phyloP scores from a whole-genome alignment of 2,329 filamentous ascomycete genomes.

The Colletotrichum coccodes region DNA sequence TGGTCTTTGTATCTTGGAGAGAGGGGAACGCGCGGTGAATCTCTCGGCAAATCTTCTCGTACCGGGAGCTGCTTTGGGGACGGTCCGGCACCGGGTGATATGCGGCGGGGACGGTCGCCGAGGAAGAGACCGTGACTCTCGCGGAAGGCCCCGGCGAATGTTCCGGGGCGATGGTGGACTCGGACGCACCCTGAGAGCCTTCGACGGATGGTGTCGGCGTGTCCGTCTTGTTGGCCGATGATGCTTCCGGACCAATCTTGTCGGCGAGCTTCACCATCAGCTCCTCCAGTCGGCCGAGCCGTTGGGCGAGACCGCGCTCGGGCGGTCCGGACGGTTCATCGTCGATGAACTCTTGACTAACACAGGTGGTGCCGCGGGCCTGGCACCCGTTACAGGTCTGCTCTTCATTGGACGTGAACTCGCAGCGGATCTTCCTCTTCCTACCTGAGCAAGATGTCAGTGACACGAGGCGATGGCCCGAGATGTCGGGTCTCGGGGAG shows the following conservation, averaged over 20 bases:
- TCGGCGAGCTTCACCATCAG: conserved; percentile 56
- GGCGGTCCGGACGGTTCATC: conserved; percentile 36
- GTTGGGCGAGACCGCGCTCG: conserved; percentile 52
- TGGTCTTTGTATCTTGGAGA: not conserved
- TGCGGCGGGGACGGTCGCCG: not conserved
- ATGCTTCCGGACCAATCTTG: conserved; percentile 8
- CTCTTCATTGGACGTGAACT: conserved; percentile 49
- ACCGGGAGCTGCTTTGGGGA: conserved; percentile 16
- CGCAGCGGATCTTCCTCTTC: conserved; percentile 62
- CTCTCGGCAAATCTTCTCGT: conserved; percentile 26
- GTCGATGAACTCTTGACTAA: conserved; percentile 59
- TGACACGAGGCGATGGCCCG: not conserved
- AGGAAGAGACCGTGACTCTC: conserved; percentile 33
- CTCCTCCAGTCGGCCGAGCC: conserved; percentile 56
- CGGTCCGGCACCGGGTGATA: not conserved
- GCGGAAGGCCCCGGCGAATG: conserved; percentile 25
- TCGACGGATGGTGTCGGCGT: conserved; percentile 39
- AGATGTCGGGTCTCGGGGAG: not conserved
- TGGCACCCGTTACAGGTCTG: conserved; percentile 57
- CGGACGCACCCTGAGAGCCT: conserved; percentile 48
- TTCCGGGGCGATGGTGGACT: conserved; percentile 41
- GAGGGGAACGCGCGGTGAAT: conserved; percentile 19
- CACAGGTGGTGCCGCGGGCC: conserved; percentile 52
- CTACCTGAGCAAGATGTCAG: conserved; percentile 19
- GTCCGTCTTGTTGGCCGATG: not conserved